phyloP scores from a whole-genome alignment of 441 rosid species.

The Erodium moschatum region DNA sequence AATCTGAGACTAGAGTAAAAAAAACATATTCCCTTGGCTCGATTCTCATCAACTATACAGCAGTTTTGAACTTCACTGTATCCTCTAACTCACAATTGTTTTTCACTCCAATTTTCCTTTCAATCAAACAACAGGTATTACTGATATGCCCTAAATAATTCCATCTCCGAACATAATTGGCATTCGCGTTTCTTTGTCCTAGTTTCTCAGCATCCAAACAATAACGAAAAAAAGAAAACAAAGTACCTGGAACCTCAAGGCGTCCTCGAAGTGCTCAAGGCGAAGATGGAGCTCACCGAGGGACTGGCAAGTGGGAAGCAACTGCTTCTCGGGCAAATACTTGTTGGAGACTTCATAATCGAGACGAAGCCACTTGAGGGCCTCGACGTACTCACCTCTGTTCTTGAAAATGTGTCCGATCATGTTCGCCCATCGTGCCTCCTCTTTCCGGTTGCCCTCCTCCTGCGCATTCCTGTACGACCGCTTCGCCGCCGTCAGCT shows the following conservation, averaged over 20 bases:
- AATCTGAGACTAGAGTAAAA: background rate
- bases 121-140: background rate
- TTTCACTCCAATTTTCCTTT: background rate
- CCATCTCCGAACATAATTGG: no score
- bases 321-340: conserved; percentile 58
- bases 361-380: conserved; percentile 72
- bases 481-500: conserved; percentile 51
- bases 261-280: conserved; percentile 51
- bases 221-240: background rate
- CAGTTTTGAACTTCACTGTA: background rate
- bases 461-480: conserved; percentile 52
- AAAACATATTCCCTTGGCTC: background rate
- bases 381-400: conserved; percentile 79
- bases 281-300: conserved; percentile 78
- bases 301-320: conserved; percentile 83
- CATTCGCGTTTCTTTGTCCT: no score
- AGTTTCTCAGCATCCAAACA: no score
- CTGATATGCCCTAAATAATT: no score
- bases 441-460: conserved; percentile 73
- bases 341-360: conserved; percentile 65
- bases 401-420: conserved; percentile 74
- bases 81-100: background rate
- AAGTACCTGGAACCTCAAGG: conserved; percentile 63
- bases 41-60: background rate
- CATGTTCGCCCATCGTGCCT: conserved; percentile 91